Evolutionary conservation across 2,329 filamentous ascomycete species (phyloP).

Genomic region (Bipolaris cookei): DNA sequence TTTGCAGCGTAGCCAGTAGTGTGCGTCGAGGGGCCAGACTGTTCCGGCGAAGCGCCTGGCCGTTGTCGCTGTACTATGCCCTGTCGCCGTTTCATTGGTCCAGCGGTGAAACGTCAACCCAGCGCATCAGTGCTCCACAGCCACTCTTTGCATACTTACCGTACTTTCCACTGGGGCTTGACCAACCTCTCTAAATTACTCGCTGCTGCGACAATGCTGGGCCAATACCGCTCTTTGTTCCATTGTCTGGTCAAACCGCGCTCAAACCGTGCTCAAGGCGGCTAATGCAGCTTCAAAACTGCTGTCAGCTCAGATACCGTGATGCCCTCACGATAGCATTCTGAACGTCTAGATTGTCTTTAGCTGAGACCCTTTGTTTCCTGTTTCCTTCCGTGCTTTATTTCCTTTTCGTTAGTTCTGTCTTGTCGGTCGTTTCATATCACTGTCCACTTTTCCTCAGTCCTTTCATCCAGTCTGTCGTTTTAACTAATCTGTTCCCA

Average conservation of each 20-base stretch:
- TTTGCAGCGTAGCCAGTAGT: conserved; percentile 15
- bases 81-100: conserved; percentile 32
- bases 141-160: conserved; percentile 38
- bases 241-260: conserved; percentile 47
- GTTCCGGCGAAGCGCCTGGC: conserved; percentile 32
- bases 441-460: conserved; percentile 29
- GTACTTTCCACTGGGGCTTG: conserved; percentile 22
- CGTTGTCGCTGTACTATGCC: conserved; percentile 13
- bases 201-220: conserved; percentile 32
- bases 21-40: conserved; percentile 10
- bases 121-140: conserved; percentile 27
- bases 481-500: conserved; percentile 4
- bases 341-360: conserved; percentile 35
- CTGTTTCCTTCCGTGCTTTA: conserved; percentile 28
- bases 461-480: conserved; percentile 27
- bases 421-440: conserved; percentile 45
- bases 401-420: conserved; percentile 29
- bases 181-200: conserved; percentile 35
- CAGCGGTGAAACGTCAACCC: conserved; percentile 34
- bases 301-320: conserved; percentile 33
- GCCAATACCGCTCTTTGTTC: conserved; percentile 39
- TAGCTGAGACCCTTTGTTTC: conserved; percentile 33
- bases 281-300: conserved; percentile 50
- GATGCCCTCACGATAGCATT: conserved; percentile 29
- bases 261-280: conserved; percentile 49